Conservation (phyloP, 441 rosid species). For the Erysimum pusillum region DNA sequence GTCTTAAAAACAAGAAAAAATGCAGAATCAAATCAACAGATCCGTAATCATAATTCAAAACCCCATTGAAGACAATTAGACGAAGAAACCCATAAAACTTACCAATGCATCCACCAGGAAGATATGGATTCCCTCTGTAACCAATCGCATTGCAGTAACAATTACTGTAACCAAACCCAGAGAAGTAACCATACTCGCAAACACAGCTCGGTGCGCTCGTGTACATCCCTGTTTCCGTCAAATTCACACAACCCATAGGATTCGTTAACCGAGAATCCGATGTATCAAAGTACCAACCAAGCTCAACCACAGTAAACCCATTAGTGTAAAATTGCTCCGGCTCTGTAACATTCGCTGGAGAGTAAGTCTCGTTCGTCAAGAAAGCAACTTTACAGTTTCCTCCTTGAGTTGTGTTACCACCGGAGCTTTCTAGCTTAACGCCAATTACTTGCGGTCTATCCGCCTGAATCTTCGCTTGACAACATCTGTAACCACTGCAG, state of each 20-base stretch:
- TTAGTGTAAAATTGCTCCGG: slow-evolving; percentile 22
- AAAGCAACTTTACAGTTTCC: slow-evolving; percentile 40
- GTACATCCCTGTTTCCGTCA: slow-evolving; percentile 21
- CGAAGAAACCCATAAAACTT: neutral
- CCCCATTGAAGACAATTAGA: no score
- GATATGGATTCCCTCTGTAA: slow-evolving; percentile 52
- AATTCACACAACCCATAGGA: slow-evolving; percentile 41
- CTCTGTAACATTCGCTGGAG: slow-evolving; percentile 37
- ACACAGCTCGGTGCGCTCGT: slow-evolving; percentile 34
- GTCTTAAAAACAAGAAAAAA: slow-evolving; percentile 28
- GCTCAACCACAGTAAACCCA: slow-evolving; percentile 39
- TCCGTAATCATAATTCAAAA: neutral
- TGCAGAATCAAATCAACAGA: slow-evolving; percentile 10
- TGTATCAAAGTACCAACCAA: slow-evolving; percentile 43
- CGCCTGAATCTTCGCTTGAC: slow-evolving; percentile 36
- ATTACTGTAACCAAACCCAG: slow-evolving; percentile 41
- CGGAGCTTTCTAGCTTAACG: slow-evolving; percentile 30
- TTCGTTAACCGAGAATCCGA: slow-evolving; percentile 34
- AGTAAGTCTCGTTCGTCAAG: slow-evolving; percentile 41
- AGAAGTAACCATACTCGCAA: slow-evolving; percentile 44
- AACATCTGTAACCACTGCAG: slow-evolving; percentile 42
- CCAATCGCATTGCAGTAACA: slow-evolving; percentile 31
- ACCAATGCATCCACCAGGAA: slow-evolving; percentile 57
- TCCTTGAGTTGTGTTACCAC: slow-evolving; percentile 25
- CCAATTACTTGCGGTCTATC: slow-evolving; percentile 29